Conservation (phyloP, 2,329 filamentous ascomycete species). For the Pseudocercospora fuligena region DNA sequence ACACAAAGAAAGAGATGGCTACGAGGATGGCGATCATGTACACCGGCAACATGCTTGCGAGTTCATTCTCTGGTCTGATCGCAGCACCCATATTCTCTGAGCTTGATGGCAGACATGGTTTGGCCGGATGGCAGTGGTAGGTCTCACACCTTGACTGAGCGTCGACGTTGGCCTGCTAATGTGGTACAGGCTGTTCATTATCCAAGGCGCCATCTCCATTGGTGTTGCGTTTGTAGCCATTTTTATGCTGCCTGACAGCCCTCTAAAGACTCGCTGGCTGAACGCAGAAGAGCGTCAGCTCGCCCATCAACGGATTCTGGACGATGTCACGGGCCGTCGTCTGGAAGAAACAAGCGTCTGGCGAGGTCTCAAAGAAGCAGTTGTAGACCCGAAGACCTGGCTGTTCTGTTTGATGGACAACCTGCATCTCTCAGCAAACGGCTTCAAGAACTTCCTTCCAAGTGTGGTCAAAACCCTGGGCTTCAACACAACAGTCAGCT, state of each 20-base stretch:
- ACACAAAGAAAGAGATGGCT: constrained; percentile 52
- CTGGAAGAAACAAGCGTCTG: constrained; percentile 16
- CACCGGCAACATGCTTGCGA: constrained; percentile 50
- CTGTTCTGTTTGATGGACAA: constrained; percentile 20
- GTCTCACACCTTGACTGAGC: background rate
- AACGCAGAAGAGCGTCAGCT: constrained; percentile 27
- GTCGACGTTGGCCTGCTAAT: background rate
- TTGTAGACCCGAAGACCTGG: constrained; percentile 16
- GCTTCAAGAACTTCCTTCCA: constrained; percentile 18
- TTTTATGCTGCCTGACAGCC: constrained; percentile 67
- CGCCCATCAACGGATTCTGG: constrained; percentile 17
- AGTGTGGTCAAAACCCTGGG: background rate
- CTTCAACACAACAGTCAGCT: constrained; percentile 19
- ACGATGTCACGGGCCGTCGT: constrained; percentile 16
- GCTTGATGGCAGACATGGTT: constrained; percentile 62
- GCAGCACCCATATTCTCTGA: constrained; percentile 63
- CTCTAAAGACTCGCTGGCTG: constrained; percentile 42
- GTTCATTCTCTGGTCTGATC: constrained; percentile 68
- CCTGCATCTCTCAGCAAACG: constrained; percentile 18
- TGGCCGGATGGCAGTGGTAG: constrained; percentile 58
- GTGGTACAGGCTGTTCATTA: constrained; percentile 60
- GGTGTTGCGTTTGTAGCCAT: constrained; percentile 62
- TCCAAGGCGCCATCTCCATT: constrained; percentile 70
- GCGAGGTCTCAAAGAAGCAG: constrained; percentile 18
- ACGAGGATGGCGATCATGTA: constrained; percentile 34